phyloP scores from a whole-genome alignment of 129 eudicot genomes.

The Kitagawia praeruptora region DNA sequence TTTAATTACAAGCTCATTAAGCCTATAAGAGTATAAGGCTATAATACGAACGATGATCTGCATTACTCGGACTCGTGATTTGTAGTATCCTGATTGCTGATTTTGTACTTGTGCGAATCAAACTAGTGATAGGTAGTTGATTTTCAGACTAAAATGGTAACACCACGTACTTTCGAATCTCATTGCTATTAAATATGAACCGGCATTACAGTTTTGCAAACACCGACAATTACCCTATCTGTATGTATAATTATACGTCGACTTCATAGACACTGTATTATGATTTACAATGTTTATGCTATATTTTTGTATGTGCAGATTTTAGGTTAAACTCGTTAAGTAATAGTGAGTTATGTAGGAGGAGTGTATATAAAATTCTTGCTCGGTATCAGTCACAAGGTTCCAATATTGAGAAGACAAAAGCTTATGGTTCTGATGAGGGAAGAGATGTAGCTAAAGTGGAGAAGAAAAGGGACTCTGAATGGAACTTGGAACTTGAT shows the following conservation, averaged over 20 bases:
- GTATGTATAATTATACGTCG: background rate
- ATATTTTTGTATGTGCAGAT: slow-evolving; percentile 35
- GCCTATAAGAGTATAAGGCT: too few relatives aligned
- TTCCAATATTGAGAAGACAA: slow-evolving; percentile 29
- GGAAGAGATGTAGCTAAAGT: slow-evolving; percentile 30
- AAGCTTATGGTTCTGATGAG: slow-evolving; percentile 20
- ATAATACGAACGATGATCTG: background rate
- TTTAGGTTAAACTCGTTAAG: slow-evolving; percentile 32
- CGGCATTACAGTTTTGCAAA: too few relatives aligned
- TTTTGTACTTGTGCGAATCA: too few relatives aligned
- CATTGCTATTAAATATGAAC: too few relatives aligned
- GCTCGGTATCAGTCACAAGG: slow-evolving; percentile 54
- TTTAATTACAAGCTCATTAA: background rate
- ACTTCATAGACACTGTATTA: background rate
- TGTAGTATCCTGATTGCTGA: background rate
- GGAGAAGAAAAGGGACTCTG: slow-evolving; percentile 18
- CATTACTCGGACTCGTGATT: background rate
- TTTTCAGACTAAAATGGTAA: background rate
- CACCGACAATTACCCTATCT: too few relatives aligned
- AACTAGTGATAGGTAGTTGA: background rate
- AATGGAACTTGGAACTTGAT: slow-evolving; percentile 68
- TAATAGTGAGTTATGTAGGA: slow-evolving; percentile 32
- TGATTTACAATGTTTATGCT: background rate
- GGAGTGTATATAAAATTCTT: slow-evolving; percentile 25
- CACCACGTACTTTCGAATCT: too few relatives aligned